Base-by-base conservation (phyloP, 2,329 filamentous ascomycete species). In the Penicillium sp. region DNA sequence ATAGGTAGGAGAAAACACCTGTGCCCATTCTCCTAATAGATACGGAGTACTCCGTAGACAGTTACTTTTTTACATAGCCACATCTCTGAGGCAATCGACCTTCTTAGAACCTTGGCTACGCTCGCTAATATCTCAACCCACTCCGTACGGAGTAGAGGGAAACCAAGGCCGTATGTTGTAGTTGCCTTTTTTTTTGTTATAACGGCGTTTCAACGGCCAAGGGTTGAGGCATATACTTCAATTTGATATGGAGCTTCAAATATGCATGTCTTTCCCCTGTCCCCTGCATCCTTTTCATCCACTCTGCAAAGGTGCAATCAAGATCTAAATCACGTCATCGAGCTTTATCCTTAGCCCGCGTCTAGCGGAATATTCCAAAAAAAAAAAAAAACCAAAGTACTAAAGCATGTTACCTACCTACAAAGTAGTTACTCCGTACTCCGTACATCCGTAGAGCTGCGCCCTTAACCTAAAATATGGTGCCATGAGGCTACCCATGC, bases 241-340 rank as follows among this genome's bases (percentile, higher is more conserved):
- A 47, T 47, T 10, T 42, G 19, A 49, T 21, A 49, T 42, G 25
- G 31, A 42, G 50, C 52, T 25, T n/a, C 19, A 10, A 13, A 35
- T 27, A 35, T 55, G 21, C 43, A 58, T 25, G 42, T 42, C n/a
- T 38, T 21, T 31, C 25, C 56, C 38, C 15, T 19, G 27, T 50
- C 45, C 29, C 38, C 50, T 49, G 49, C 52, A 58, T 43, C 31
- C 12, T n/a, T 27, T 23, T 15, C 25, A 35, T 45, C 52, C 52
- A 49, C 52, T 35, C 21, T 29, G 17, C 17, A 41, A 59, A 58
- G 48, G 45, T 68, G 68, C 67, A 65, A 72, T 71, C 61, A 48
- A 62, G 65, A 67, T 68, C 65, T 62, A 68, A 69, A 73, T 73
- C 69, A 67, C 71, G 66, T 68, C 71, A 73, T 72, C 59, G 59